Evolutionary conservation across 768 basidiomycete genomes (phyloP).

Genomic region (Tricholoma saponaceum): DNA sequence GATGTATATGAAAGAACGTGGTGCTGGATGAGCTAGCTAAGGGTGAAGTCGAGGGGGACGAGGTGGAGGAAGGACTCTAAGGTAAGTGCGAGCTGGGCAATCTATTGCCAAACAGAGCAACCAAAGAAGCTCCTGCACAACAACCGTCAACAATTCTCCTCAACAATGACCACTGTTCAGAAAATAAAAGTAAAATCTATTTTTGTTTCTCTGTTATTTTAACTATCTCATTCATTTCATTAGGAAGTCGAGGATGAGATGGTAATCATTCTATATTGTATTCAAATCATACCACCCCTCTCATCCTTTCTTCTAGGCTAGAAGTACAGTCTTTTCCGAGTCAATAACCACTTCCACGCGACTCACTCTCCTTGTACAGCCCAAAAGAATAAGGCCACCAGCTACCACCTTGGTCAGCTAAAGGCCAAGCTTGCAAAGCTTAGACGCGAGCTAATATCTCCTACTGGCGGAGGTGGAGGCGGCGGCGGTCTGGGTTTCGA

Average conservation of each 20-base stretch:
- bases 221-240: constrained; percentile 13
- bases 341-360: neutral
- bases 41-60: constrained; percentile 2
- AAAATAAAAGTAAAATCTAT: constrained; percentile 71
- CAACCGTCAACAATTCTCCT: constrained; percentile 13
- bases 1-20: constrained; percentile 22
- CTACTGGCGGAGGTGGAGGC: constrained; percentile 71
- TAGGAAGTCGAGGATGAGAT: constrained; percentile 97
- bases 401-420: constrained; percentile 93
- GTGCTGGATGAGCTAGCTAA: constrained; percentile 16
- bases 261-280: constrained; percentile 43
- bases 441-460: constrained; percentile 85
- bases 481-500: constrained; percentile 93
- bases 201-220: constrained; percentile 7
- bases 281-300: constrained; percentile 14
- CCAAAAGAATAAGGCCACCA: constrained; percentile 94
- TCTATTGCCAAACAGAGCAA: neutral
- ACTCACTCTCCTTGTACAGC: constrained; percentile 42
- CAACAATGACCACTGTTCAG: constrained; percentile 83
- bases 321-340: constrained; percentile 50
- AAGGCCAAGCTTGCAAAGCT: constrained; percentile 99
- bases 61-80: neutral
- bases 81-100: neutral
- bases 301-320: constrained; percentile 49
- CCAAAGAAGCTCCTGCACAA: constrained; percentile 5